Percentiles rank a stretch among this genome's conserved stretches.
phyloP scores from a whole-genome alignment of 2,329 filamentous ascomycete species.

The Fusarium secorum region DNA sequence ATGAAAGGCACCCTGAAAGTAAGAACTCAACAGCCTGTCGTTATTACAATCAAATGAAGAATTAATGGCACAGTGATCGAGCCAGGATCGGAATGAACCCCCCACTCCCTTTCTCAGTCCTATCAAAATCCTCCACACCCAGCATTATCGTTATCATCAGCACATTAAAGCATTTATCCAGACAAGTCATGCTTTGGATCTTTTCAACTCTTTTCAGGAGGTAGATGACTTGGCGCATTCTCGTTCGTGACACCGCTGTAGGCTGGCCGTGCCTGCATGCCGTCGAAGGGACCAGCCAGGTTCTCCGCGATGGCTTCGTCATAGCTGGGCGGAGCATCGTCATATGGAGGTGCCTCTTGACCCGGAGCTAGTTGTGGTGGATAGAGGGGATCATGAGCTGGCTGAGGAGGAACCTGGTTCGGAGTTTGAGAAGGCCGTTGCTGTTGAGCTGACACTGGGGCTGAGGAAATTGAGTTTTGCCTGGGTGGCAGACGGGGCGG shows the following conservation, averaged over 20 bases:
- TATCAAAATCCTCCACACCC: constrained; percentile 1
- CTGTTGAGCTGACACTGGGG: constrained; percentile 21
- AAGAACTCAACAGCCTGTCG: background rate
- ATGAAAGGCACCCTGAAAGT: background rate
- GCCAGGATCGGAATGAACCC: constrained; percentile 8
- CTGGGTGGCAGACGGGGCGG: constrained; percentile 50
- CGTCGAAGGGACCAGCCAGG: constrained; percentile 74
- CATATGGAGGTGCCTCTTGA: constrained; percentile 58
- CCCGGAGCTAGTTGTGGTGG: constrained; percentile 61
- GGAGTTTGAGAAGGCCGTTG: constrained; percentile 36
- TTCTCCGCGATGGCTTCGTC: constrained; percentile 89
- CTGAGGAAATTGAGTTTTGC: constrained; percentile 41
- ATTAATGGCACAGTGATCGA: background rate
- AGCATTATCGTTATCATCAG: constrained; percentile 19
- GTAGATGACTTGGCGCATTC: constrained; percentile 63
- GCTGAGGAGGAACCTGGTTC: constrained; percentile 42
- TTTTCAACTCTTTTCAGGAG: constrained; percentile 50
- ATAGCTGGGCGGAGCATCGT: constrained; percentile 92
- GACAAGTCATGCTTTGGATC: background rate
- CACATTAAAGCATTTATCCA: constrained; percentile 6
- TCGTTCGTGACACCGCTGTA: constrained; percentile 72
- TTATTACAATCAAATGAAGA: background rate
- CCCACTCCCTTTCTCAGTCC: background rate
- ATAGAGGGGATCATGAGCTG: constrained; percentile 60
- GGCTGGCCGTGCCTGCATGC: constrained; percentile 64